Evolutionary conservation across 805 yeast species (phyloP), one percentile per base, ranked within the genome.

Genomic region (Pichia sporocuriosa): DNA sequence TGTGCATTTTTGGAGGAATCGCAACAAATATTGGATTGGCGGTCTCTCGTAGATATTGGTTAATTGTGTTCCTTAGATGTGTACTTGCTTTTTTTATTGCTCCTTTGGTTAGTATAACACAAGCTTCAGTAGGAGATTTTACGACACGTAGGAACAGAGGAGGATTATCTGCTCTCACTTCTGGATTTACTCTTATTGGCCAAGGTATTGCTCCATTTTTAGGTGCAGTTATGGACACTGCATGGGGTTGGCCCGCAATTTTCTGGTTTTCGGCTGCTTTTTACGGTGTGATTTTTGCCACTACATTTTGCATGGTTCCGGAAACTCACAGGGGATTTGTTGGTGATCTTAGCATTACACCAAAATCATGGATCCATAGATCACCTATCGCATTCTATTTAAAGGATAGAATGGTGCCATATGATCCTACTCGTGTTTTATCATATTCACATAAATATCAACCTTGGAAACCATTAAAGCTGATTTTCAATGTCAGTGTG

Each of bases 141-240:
- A 77, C 87, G 2, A 71, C 79, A 0, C 65, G 80, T 21, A 69
- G 66, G 9, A 77, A 79, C 43, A 69, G 96, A 51, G 96, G 95
- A 13, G 73, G 78, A 2, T 72, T 73, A 49, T 77, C 80, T 32
- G 93, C 94, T 0, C 51, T 79, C 15, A 74, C 77, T 1, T 57
- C 75, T 15, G 90, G 94, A 0, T 65, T 79, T 32, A 76, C 80
- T 15, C 68, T 83, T 25, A 51, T 83, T 7, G 95, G 95, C 2
- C 81, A 80, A 52, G 87, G 86, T 2, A 68, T 86, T 47, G 90
- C 94, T 10, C 86, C 94, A 0, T 62, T 88, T n/a, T 63, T 86
- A 19, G 80, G 81, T 7, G 69, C 79, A 4, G 62, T 65, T 1
- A 52, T 75, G 56, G 84, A 66, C 43, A 72, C 72, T 8, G 68